Evolutionary conservation across 257 asterid species (phyloP).

Genomic region (Solanum neorickii): DNA sequence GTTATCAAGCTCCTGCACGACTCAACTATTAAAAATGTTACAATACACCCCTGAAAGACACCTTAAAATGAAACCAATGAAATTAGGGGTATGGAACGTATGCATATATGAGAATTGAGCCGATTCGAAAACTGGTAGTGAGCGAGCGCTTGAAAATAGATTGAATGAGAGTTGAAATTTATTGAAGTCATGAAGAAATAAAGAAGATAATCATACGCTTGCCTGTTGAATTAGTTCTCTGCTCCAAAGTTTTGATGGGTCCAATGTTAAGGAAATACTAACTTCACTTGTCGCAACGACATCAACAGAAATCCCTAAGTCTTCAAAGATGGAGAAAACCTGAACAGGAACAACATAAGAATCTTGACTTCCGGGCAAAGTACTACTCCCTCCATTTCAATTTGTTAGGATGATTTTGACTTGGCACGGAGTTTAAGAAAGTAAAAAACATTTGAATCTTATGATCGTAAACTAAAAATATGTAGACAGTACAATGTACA

Average conservation of each 20-base stretch:
- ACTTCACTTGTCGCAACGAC: slow-evolving; percentile 97
- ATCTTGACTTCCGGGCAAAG: not conserved
- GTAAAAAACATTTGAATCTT: not conserved
- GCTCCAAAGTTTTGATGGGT: slow-evolving; percentile 95
- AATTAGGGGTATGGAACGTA: not conserved
- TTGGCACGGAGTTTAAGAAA: not conserved
- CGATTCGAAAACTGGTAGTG: not conserved
- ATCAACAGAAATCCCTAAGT: slow-evolving; percentile 88
- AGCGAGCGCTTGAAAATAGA: not conserved
- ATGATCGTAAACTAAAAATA: not conserved
- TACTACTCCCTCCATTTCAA: not conserved
- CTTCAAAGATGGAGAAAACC: slow-evolving; percentile 85
- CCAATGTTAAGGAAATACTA: slow-evolving; percentile 81
- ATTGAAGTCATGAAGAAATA: not conserved
- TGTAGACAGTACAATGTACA: not conserved
- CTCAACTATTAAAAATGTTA: not conserved
- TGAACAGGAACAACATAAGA: slow-evolving; percentile 10
- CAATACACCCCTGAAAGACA: not conserved
- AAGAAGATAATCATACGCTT: slow-evolving; percentile 25
- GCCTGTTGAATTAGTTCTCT: slow-evolving; percentile 96
- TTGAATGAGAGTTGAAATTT: not conserved
- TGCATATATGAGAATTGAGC: not conserved
- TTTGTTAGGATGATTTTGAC: not conserved
- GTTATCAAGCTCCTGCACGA: slow-evolving; percentile 55
- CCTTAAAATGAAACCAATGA: not conserved